These are phyloP conservation scores for Dothidotthia symphoricarpi DNA, from an alignment of 2,329 filamentous ascomycete species.

Conservation along the genomic window DNA sequence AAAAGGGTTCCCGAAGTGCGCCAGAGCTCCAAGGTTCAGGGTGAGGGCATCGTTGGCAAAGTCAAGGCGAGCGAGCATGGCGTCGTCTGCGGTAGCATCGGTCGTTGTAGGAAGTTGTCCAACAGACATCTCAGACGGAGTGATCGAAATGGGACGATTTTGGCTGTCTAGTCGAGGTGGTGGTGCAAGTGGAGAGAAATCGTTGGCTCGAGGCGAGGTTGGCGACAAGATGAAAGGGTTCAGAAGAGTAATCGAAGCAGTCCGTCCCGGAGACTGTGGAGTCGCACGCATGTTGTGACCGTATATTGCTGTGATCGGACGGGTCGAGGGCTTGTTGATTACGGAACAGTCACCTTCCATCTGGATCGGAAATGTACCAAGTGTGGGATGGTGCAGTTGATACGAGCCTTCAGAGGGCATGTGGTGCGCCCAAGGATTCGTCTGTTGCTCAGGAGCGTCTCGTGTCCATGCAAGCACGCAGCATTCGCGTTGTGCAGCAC, in stretches of 20 bases:
- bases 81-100: conserved; percentile 39
- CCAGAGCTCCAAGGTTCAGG: conserved; percentile 47
- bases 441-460: conserved; percentile 37
- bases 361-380: conserved; percentile 46
- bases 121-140: conserved; percentile 35
- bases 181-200: conserved; percentile 32
- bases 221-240: conserved; percentile 43
- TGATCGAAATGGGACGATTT: conserved; percentile 31
- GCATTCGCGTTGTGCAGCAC: conserved; percentile 66
- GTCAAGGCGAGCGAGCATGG: conserved; percentile 47
- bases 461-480: conserved; percentile 67
- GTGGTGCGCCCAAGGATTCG: conserved; percentile 40
- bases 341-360: conserved; percentile 44
- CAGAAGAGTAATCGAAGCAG: conserved; percentile 37
- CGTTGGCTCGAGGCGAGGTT: conserved; percentile 32
- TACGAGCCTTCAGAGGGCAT: conserved; percentile 44
- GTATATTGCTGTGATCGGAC: conserved; percentile 42
- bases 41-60: conserved; percentile 44
- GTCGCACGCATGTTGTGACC: conserved; percentile 40
- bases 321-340: conserved; percentile 39
- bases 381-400: conserved; percentile 46
- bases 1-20: conserved; percentile 46
- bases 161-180: conserved; percentile 25
- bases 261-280: conserved; percentile 29
- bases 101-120: conserved; percentile 36